Conservation (phyloP, 345 rosid genomes). For the Gossypium arboreum region DNA sequence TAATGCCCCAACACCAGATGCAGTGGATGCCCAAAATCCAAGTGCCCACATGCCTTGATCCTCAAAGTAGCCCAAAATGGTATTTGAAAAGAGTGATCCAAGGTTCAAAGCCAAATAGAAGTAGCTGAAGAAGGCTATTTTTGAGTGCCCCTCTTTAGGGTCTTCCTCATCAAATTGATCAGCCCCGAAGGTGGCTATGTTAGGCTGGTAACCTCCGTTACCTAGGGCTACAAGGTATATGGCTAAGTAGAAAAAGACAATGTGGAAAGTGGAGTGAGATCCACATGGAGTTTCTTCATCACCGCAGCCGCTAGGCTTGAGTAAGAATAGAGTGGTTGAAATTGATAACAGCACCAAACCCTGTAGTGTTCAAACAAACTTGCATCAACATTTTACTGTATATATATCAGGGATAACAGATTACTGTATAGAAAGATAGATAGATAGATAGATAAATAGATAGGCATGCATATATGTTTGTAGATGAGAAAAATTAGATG, state of each 20-base stretch:
- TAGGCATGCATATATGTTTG: background rate
- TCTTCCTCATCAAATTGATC: constrained; percentile 95
- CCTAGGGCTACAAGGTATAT: constrained; percentile 82
- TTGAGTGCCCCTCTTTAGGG: constrained; percentile 71
- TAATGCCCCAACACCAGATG: constrained; percentile 67
- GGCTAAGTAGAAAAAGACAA: constrained; percentile 58
- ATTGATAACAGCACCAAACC: constrained; percentile 68
- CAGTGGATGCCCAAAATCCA: constrained; percentile 87
- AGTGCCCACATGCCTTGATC: constrained; percentile 78
- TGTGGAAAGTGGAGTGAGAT: constrained; percentile 51
- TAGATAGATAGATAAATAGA: too few relatives aligned
- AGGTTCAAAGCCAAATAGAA: constrained; percentile 88
- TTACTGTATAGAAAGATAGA: too few relatives aligned
- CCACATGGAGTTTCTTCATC: constrained; percentile 54
- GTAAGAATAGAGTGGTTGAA: constrained; percentile 47
- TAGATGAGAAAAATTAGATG: background rate
- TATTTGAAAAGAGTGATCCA: constrained; percentile 90
- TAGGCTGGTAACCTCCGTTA: constrained; percentile 94
- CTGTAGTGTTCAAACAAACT: constrained; percentile 29
- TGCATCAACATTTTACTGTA: background rate
- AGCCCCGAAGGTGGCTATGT: constrained; percentile 90
- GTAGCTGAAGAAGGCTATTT: constrained; percentile 86
- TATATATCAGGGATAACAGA: background rate
- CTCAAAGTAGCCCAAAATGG: constrained; percentile 80
- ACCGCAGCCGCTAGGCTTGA: constrained; percentile 80